Evolutionary conservation across 2,329 filamentous ascomycete genomes (phyloP), one percentile per base, ranked within the genome.

Genomic region (Pezicula rhizophila): DNA sequence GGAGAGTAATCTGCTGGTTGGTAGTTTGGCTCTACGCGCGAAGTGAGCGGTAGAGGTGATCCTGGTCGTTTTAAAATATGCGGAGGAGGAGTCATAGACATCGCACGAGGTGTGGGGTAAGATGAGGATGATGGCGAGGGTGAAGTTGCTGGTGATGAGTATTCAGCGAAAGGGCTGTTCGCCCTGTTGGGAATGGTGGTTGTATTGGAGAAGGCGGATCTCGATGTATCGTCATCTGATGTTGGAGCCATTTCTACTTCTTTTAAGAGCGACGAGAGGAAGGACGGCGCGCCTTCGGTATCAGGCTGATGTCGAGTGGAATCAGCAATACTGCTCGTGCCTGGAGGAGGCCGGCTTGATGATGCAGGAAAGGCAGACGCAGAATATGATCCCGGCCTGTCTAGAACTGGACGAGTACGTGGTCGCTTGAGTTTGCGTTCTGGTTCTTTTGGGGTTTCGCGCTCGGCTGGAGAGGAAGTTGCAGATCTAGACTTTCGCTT

Each of bases 381-480:
- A 48, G 67, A 69, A 47, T 66, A 65, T 56, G 72, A 67, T 38
- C 66, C 68, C 35, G 74, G 71, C 14, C 71, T 66, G 45, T 80
- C 75, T 46, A 75, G 75, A 45, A 85, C 73, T 44, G 87, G 77
- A 57, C 87, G 79, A 17, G 89, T 93, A 51, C 91, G 82, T 26
- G 91, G 91, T 14, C 91, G 85, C 69, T 96, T 96, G 41, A 95
- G 72, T 66, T 88, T 91, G 45, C 91, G 82, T 65, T 93, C 84
- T 0, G 86, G 86, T 58, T 92, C 80, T 45, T 71, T 68, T 20
- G 82, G 80, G 26, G 76, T 72, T 14, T 52, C 52, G 3, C 79
- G 74, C 56, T 89, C 87, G 5, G 74, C 73, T 2, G 87, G 87
- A 6, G 89, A 91, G 10, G 79, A 78, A 11, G 85, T 87, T 2